Conservation (phyloP, 768 basidiomycete species). For the Megacollybia marginata region DNA sequence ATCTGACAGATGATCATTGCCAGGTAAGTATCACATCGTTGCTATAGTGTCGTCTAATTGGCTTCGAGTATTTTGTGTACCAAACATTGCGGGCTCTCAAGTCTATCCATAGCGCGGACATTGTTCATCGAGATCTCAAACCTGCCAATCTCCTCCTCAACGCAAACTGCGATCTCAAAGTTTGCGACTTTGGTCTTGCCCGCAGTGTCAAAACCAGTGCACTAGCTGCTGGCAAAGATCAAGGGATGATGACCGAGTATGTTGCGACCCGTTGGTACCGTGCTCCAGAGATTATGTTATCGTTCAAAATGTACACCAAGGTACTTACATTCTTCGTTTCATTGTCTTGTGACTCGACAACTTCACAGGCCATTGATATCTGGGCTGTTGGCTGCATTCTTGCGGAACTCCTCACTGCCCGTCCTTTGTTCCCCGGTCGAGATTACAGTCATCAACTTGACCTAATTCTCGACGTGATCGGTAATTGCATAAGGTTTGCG, state of each 20-base stretch:
- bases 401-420: conserved; percentile 75
- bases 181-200: conserved; percentile 85
- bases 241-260: conserved; percentile 72
- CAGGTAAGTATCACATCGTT: conserved; percentile 36
- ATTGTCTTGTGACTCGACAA: conserved; percentile 4
- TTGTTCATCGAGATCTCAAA: conserved; percentile 73
- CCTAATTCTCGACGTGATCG: conserved; percentile 84
- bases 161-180: conserved; percentile 84
- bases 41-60: background rate
- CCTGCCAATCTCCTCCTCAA: conserved; percentile 86
- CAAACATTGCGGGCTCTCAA: conserved; percentile 84
- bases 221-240: conserved; percentile 49
- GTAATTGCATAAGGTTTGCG: conserved; percentile 22
- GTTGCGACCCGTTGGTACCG: conserved; percentile 93
- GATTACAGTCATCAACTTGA: conserved; percentile 85
- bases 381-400: conserved; percentile 74
- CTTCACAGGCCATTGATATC: conserved; percentile 53
- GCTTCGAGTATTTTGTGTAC: conserved; percentile 66
- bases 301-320: conserved; percentile 85
- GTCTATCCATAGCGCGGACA: conserved; percentile 82
- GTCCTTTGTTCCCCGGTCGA: conserved; percentile 83
- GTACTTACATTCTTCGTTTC: conserved; percentile 21
- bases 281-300: conserved; percentile 92
- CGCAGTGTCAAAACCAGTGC: conserved; percentile 52
- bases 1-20: conserved; percentile 86